Conservation (phyloP, 2,329 filamentous ascomycete species). For the Hymenoscyphus infarciens region DNA sequence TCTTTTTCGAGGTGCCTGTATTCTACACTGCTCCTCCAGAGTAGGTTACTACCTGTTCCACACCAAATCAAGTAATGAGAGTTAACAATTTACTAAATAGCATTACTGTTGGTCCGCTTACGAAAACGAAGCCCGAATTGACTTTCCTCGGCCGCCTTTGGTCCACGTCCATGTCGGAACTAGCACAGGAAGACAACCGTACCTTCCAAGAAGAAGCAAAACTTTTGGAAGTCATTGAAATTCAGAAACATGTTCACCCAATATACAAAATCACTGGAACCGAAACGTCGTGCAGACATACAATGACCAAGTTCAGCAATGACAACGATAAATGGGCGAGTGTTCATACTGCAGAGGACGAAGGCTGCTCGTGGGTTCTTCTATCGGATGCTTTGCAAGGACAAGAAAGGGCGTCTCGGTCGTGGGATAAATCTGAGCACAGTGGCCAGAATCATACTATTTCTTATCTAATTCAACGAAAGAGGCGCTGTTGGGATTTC, state of each 20-base stretch:
- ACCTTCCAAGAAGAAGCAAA: background rate
- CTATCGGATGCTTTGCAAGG: conserved; percentile 16
- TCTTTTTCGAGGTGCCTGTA: conserved; percentile 9
- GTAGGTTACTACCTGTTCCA: background rate
- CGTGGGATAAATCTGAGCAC: conserved; percentile 9
- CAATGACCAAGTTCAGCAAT: conserved; percentile 5
- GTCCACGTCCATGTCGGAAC: background rate
- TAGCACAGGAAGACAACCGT: background rate
- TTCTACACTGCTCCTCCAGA: conserved; percentile 7
- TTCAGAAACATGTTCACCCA: background rate
- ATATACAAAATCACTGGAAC: conserved; percentile 10
- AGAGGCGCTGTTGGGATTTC: conserved; percentile 30
- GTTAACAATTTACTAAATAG: background rate
- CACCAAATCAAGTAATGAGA: background rate
- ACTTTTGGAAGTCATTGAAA: background rate
- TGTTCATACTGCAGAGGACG: conserved; percentile 17
- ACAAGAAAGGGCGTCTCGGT: conserved; percentile 13
- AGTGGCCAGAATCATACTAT: conserved; percentile 13
- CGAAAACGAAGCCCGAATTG: conserved; percentile 1
- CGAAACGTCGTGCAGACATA: background rate
- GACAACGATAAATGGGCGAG: conserved; percentile 14
- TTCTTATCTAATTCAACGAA: conserved; percentile 14
- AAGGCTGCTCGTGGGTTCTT: conserved; percentile 16
- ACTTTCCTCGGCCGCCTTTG: conserved; percentile 2
- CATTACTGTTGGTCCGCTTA: conserved; percentile 1